These are phyloP conservation scores for Glycine tomentella DNA, from an alignment of 306 rosid species.

Conservation along the genomic window DNA sequence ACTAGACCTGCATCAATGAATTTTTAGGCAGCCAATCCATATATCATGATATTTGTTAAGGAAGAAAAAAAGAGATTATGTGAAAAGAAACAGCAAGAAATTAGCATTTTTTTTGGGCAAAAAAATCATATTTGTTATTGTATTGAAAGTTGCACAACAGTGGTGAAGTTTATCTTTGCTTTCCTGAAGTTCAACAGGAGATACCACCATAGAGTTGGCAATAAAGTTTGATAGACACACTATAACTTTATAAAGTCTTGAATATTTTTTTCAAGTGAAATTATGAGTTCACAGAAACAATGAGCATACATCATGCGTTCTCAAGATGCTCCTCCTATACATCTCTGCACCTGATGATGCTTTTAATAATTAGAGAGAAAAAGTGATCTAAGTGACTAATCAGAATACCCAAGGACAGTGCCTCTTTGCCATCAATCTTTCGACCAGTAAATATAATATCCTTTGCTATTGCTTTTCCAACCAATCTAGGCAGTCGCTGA, in stretches of 20 bases:
- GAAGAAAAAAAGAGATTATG: background rate
- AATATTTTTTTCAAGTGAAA: constrained; percentile 27
- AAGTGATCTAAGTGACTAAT: constrained; percentile 17
- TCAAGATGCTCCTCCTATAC: background rate
- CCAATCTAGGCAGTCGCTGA: constrained; percentile 85
- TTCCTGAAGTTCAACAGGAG: constrained; percentile 27
- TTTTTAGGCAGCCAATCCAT: constrained; percentile 34
- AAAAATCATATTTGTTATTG: background rate
- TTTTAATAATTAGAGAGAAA: constrained; percentile 25
- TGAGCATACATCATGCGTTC: background rate
- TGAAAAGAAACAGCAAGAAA: background rate
- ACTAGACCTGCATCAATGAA: constrained; percentile 70
- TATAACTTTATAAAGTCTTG: constrained; percentile 5
- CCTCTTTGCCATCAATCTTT: constrained; percentile 73
- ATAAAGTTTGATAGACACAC: constrained; percentile 17
- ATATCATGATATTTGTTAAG: background rate
- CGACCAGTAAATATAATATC: constrained; percentile 87
- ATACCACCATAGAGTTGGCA: constrained; percentile 15
- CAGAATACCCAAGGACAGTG: constrained; percentile 77
- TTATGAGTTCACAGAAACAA: background rate
- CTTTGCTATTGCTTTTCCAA: constrained; percentile 84
- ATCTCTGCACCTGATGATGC: constrained; percentile 1
- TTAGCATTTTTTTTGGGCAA: background rate
- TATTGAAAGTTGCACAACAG: constrained; percentile 11
- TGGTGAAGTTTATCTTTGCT: constrained; percentile 30